Evolutionary conservation across 257 asterid species (phyloP), one percentile per base, ranked within the genome.

Genomic region (Avicennia marina): DNA sequence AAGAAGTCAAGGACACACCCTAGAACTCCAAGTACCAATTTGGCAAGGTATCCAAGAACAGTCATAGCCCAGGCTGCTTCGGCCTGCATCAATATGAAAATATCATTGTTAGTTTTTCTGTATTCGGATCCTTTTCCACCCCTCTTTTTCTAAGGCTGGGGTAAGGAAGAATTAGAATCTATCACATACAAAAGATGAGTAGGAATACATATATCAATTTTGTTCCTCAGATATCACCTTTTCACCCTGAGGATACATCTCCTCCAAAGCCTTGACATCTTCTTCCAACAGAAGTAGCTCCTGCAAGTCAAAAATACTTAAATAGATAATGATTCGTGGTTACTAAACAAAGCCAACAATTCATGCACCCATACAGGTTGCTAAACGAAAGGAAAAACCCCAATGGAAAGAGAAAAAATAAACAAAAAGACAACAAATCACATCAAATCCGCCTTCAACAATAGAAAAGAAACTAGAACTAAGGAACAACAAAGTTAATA

Each of bases 181-280:
- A 36, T 38, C 57, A 39, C 43, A 52, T 32, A 19, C 20, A 20
- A 51, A 32, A 44, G 46, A 25, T 40, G 39, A 48, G 63, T 29
- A 9, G 10, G 25, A 52, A 12, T 40, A 42, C 46, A 50, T 68
- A 45, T 41, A 62, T 81, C 64, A 90, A 95, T 95, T 90, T 77
- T 90, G 48, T 90, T 26, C 45, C 16, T 56, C 46, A 49, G 65
- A 53, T 34, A 66, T 81, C 65, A 93, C 99, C 97, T 93, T 75
- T 93, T 93, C 99, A 38, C 99, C 99, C 72, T 93, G 99, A 62
- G 99, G 99, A 77, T 93, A 93, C 97, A 93, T 84, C 82, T 93
- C 97, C 71, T 93, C 99, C 63, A 93, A 75, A 38, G 94, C 85
- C 72, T 93, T 89, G 62, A 84, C 91, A 53, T 93, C 99, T 20